A percentile compares a stretch with the other conserved stretches of the same genome.
phyloP scores from a whole-genome alignment of 257 asterid species.

The Jacaranda copaia region DNA sequence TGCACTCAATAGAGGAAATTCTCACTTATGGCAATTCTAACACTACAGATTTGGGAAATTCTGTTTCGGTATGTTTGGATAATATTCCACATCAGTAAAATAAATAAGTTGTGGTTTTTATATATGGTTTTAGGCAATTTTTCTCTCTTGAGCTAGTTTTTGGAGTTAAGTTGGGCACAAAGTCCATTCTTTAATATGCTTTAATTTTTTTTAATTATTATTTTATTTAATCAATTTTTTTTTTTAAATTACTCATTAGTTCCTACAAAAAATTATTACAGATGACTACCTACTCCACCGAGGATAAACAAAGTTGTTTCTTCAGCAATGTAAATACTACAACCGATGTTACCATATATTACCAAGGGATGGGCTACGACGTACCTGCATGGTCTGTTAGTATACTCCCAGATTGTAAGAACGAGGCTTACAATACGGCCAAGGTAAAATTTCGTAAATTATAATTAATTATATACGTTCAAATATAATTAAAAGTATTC shows the following conservation, averaged over 20 bases:
- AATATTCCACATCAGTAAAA: too few species aligned
- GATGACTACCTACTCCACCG: constrained; percentile 44
- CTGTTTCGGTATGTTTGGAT: constrained; percentile 41
- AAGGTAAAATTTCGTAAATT: constrained; percentile 30
- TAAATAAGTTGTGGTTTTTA: too few species aligned
- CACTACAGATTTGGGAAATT: constrained; percentile 45
- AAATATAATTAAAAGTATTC: not conserved
- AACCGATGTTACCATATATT: constrained; percentile 44
- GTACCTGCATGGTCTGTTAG: constrained; percentile 82
- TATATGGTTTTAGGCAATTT: too few species aligned
- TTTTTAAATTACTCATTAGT: not conserved
- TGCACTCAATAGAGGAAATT: constrained; percentile 53
- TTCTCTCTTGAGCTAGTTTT: too few species aligned
- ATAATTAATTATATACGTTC: too few species aligned
- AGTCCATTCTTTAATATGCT: too few species aligned
- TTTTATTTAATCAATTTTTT: not conserved
- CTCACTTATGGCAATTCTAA: constrained; percentile 55
- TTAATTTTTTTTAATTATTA: too few species aligned
- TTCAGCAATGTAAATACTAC: constrained; percentile 53
- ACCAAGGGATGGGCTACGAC: constrained; percentile 40
- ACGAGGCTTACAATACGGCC: constrained; percentile 63
- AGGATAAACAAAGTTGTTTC: constrained; percentile 54
- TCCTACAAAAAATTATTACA: constrained; percentile 1
- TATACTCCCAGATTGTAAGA: constrained; percentile 64
- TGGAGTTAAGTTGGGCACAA: too few species aligned